A percentile compares a stretch with the other conserved stretches of the same genome.
Evolutionary conservation across 2,329 filamentous ascomycete species (phyloP).

Genomic region (Fusarium sp.): DNA sequence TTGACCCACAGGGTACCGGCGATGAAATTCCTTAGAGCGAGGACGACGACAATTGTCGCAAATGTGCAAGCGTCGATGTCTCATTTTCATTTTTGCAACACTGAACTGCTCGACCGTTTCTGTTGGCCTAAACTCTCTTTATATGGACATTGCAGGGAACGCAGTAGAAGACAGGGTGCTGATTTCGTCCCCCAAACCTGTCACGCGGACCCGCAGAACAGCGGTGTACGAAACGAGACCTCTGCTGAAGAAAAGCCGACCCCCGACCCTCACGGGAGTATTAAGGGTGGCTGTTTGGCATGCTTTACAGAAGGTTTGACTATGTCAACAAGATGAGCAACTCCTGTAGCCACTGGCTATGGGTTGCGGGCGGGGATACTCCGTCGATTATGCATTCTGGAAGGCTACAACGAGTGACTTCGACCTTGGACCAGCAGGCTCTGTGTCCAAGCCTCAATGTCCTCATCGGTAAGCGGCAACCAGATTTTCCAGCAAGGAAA

Average conservation of each 20-base stretch:
- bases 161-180: not conserved
- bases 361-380: not conserved
- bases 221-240: not conserved
- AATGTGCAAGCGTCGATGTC: not conserved
- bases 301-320: not conserved
- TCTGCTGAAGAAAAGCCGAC: not conserved
- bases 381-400: slow-evolving; percentile 1
- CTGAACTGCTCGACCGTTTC: not conserved
- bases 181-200: not conserved
- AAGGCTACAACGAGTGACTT: slow-evolving; percentile 1
- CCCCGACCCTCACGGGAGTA: not conserved
- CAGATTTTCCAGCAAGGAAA: not conserved
- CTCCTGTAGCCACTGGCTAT: slow-evolving; percentile 6
- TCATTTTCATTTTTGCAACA: not conserved
- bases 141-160: not conserved
- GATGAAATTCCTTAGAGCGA: slow-evolving; percentile 17
- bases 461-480: not conserved
- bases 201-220: not conserved
- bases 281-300: not conserved
- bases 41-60: slow-evolving; percentile 8
- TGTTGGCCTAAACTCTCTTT: not conserved
- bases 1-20: slow-evolving; percentile 5
- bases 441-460: slow-evolving; percentile 1
- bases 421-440: not conserved
- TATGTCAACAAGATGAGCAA: not conserved